Percentiles rank a stretch among this genome's conserved stretches.
These are phyloP conservation scores for Aspergillus olivimuriae DNA, from an alignment of 495 filamentous ascomycete species.

Conservation along the genomic window DNA sequence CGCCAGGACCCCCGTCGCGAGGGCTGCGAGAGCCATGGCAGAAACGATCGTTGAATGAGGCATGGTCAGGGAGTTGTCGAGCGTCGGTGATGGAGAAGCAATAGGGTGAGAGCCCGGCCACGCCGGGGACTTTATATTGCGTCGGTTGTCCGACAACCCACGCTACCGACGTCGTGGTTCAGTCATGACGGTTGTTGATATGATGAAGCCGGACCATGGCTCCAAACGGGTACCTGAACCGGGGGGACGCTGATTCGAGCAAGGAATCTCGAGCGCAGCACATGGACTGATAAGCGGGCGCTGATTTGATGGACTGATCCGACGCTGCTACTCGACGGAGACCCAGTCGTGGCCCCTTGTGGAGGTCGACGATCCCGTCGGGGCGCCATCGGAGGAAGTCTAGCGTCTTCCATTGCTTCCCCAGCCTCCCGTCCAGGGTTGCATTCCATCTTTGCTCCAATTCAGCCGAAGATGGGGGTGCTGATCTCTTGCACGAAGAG, in stretches of 20 bases:
- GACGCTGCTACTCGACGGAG: too few relatives aligned
- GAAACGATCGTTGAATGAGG: conserved; percentile 11
- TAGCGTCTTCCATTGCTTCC: neutral
- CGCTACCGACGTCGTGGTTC: neutral
- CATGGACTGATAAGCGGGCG: conserved; percentile 28
- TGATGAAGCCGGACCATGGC: too few relatives aligned
- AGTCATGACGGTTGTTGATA: too few relatives aligned
- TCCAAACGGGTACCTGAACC: too few relatives aligned
- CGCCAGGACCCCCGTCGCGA: conserved; percentile 20
- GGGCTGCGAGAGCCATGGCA: conserved; percentile 10
- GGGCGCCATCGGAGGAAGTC: conserved; percentile 9
- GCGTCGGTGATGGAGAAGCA: too few relatives aligned
- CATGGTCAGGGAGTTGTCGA: too few relatives aligned
- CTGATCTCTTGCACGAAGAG: too few relatives aligned
- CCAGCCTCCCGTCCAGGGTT: neutral
- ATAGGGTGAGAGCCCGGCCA: neutral
- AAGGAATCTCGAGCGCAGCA: conserved; percentile 17
- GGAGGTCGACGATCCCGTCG: conserved; percentile 8
- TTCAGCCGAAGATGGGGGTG: too few relatives aligned
- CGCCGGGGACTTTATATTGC: conserved; percentile 8
- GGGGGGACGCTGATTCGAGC: too few relatives aligned
- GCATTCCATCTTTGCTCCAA: too few relatives aligned
- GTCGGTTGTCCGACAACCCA: too few relatives aligned
- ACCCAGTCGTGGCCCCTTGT: conserved; percentile 3
- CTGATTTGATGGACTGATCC: conserved; percentile 23